Base-by-base conservation (phyloP, 2,329 filamentous ascomycete species). In the Phoma sp. region DNA sequence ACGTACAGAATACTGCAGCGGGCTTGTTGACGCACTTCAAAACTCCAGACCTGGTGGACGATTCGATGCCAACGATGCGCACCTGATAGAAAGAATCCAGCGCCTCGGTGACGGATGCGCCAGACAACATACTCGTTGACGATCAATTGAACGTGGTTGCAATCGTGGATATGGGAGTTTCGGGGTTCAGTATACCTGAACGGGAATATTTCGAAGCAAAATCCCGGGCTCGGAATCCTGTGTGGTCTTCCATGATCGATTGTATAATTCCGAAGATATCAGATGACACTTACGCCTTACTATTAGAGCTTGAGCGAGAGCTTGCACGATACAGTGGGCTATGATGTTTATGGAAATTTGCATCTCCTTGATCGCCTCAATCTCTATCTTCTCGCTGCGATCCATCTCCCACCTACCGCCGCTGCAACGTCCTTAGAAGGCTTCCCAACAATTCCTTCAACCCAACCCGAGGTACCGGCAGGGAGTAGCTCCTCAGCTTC, bases 191-290 rank as follows among this genome's bases (percentile, higher is more conserved):
- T 36, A 59, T 62, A 33, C 52, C 40, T 14, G 53, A 56, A 32
- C 51, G 60, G 11, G 60, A 65, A 43, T 65, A 59, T 34, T 60
- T 61, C 12, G 59, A 65, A 47, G 59, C 53, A 17, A 57, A 56
- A 15, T 42, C 50, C 4, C 55, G 58, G 15, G 40, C 58, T 28
- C 28, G 40, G 29, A 51, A 53, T 33, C 37, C 46, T 14, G 37
- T 55, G 14, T 62, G 53, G 59, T 49, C 52, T 30, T 38, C 39
- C 11, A 55, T 55, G 46, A 39, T 55, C 25, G 46, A 53, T 33
- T 15, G 18, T 9, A 25, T 47, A 23, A 34, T 53, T 5, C 49
- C 42, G 18, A 40, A 42, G 36, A 53, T 53, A 47, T 29, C 42
- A 42, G 42, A 47, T 34, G 20, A 53, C 26, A 33, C 34, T 34